Conservation (phyloP, 805 yeast species). For the Wickerhamomyces tratensis region DNA sequence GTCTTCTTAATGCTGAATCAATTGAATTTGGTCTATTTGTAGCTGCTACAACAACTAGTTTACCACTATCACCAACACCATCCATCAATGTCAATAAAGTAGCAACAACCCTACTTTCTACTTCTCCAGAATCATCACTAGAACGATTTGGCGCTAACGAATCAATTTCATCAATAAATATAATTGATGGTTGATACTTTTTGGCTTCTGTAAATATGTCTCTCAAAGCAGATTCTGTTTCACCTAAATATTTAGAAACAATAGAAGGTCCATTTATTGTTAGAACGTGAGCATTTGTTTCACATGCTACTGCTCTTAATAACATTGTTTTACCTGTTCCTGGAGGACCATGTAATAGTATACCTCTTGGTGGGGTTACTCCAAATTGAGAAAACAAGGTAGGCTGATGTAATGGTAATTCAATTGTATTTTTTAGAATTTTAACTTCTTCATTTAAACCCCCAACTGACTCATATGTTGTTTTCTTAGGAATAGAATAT, state of each 20-base stretch:
- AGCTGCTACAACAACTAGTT: conserved; percentile 63
- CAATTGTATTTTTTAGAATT: conserved; percentile 54
- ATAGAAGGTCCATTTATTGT: conserved; percentile 87
- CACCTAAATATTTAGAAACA: conserved; percentile 89
- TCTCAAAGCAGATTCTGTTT: conserved; percentile 81
- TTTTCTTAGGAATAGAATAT: conserved; percentile 32
- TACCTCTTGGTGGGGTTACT: conserved; percentile 89
- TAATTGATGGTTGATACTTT: conserved; percentile 76
- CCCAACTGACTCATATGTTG: conserved; percentile 54
- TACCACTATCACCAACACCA: conserved; percentile 56
- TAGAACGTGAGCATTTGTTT: conserved; percentile 72
- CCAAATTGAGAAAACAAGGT: conserved; percentile 72
- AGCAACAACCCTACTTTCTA: conserved; percentile 85
- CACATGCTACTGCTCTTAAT: conserved; percentile 71
- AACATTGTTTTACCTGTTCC: conserved; percentile 96
- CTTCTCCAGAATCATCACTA: conserved; percentile 82
- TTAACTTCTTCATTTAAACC: conserved; percentile 64
- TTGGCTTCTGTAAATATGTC: conserved; percentile 78
- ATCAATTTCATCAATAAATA: conserved; percentile 90
- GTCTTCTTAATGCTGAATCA: conserved; percentile 69
- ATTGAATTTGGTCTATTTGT: conserved; percentile 63
- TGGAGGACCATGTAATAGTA: conserved; percentile 91
- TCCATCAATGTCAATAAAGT: conserved; percentile 79
- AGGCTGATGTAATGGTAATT: conserved; percentile 75
- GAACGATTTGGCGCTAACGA: conserved; percentile 81